Base-by-base conservation (phyloP, 495 filamentous ascomycete genomes). In the Friedmanniomyces simplex region DNA sequence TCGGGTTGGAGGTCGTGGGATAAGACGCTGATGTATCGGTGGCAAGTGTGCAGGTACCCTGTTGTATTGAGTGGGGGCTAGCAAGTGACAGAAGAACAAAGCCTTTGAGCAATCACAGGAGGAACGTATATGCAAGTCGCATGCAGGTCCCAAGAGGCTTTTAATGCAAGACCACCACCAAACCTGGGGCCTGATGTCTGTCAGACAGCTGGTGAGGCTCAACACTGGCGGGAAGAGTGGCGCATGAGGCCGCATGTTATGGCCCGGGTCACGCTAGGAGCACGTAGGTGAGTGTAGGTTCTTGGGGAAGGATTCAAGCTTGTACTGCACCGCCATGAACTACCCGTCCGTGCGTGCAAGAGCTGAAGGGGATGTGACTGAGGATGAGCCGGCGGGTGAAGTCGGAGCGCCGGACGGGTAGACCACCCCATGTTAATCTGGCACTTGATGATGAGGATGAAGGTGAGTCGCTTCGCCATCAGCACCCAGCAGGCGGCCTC, bases 61-160 rank as follows among this genome's bases (percentile, higher is more conserved):
- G n/a, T 32, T 32, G 28, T 4, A 3, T 32, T 32, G 28, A 32
- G 28, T 10, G 28, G 28, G 20, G 22, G 20, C 20, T 3, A 10
- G 46, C 46, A 49, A 30, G 25, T 3, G 6, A 30, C 24, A 21
- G 22, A 32, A 22, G 21, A 12, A 37, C 26, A 52, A 52, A 52
- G 49, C 16, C 25, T 14, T 21, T 52, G 30, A 52, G 26, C 49
- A 52, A 52, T 32, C 49, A 52, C 25, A 52, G 49, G 20, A 24
- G 14, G 49, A 36, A 26, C 12, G 26, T 34, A 52, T 32, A 37
- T 52, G 49, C 49, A 52, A 4, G 30, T 25, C 26, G 6, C 30
- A 52, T 52, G 49, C n/a, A 52, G 49, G 49, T 37, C 32, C 26
- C 49, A 52, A 4, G 49, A 52, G 26, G 49, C 32, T 36, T 37